Conservation (phyloP, 805 yeast species). For the Saccharomyces mikatae region DNA sequence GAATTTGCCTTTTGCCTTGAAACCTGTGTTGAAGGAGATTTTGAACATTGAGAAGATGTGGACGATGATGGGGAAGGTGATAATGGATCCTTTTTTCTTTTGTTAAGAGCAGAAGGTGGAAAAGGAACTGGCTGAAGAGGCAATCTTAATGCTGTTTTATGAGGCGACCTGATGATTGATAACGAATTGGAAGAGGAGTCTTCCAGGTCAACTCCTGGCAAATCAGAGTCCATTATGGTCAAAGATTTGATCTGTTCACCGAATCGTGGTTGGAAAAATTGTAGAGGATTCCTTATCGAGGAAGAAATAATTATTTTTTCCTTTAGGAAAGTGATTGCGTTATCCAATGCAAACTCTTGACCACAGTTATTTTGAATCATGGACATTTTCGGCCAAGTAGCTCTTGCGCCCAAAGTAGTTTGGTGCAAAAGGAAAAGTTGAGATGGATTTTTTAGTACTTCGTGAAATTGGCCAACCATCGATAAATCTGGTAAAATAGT, state of each 20-base stretch:
- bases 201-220: neutral
- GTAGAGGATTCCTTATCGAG: slow-evolving; percentile 26
- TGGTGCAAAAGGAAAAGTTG: slow-evolving; percentile 59
- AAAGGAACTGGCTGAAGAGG: neutral
- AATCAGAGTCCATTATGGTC: neutral
- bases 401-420: slow-evolving; percentile 74
- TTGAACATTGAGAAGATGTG: neutral
- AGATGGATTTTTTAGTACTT: slow-evolving; percentile 72
- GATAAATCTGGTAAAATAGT: slow-evolving; percentile 79
- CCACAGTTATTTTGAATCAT: slow-evolving; percentile 84
- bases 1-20: neutral
- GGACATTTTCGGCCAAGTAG: slow-evolving; percentile 89
- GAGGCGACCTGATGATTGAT: neutral
- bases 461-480: slow-evolving; percentile 46
- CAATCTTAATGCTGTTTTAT: neutral
- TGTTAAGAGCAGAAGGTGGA: neutral
- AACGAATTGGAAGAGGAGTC: neutral
- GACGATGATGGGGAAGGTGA: neutral
- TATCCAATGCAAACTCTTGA: slow-evolving; percentile 79
- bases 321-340: slow-evolving; percentile 60
- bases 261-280: slow-evolving; percentile 17
- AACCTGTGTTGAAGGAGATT: neutral
- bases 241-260: neutral
- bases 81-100: neutral
- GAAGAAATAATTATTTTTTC: slow-evolving; percentile 46